Percentiles rank a stretch among this genome's conserved stretches.
These are phyloP conservation scores for Tanacetum coccineum DNA, from an alignment of 129 eudicot species.

Conservation along the genomic window DNA sequence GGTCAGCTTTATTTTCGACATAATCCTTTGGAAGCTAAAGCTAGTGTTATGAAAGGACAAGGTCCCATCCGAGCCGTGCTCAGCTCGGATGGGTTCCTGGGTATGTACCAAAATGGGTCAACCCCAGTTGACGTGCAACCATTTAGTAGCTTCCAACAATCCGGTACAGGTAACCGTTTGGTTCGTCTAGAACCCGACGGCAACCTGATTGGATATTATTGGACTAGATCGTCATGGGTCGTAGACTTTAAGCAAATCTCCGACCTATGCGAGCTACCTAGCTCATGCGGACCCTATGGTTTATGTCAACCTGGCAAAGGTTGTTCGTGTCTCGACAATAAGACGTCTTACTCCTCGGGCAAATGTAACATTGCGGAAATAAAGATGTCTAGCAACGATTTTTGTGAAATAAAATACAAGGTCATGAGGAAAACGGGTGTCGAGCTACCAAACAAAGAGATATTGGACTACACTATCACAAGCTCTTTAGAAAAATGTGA, in stretches of 20 bases:
- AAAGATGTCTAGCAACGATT: slow-evolving; percentile 28
- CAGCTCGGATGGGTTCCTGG: slow-evolving; percentile 65
- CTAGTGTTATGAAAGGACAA: slow-evolving; percentile 39
- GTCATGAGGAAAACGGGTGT: slow-evolving; percentile 47
- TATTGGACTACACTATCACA: slow-evolving; percentile 45
- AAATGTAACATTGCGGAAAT: slow-evolving; percentile 14
- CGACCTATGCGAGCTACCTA: slow-evolving; percentile 67
- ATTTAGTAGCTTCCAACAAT: slow-evolving; percentile 73
- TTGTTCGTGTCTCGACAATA: slow-evolving; percentile 68
- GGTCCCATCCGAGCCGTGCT: slow-evolving; percentile 51
- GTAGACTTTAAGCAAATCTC: slow-evolving; percentile 60
- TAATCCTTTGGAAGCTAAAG: slow-evolving; percentile 68
- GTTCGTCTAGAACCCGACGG: slow-evolving; percentile 77
- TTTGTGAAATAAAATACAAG: slow-evolving; percentile 27
- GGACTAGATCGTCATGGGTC: slow-evolving; percentile 74
- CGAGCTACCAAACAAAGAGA: slow-evolving; percentile 62
- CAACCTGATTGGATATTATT: slow-evolving; percentile 69
- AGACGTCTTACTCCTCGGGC: slow-evolving; percentile 36
- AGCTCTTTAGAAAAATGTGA: slow-evolving; percentile 57
- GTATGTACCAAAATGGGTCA: slow-evolving; percentile 77
- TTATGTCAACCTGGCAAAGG: slow-evolving; percentile 62
- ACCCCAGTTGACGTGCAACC: slow-evolving; percentile 66
- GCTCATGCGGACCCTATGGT: slow-evolving; percentile 81
- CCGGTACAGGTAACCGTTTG: slow-evolving; percentile 53
- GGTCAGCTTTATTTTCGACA: slow-evolving; percentile 60